A percentile compares a stretch with the other conserved stretches of the same genome.
These are phyloP conservation scores for Cotoneaster glaucophyllus DNA, from an alignment of 306 rosid genomes.

Conservation along the genomic window DNA sequence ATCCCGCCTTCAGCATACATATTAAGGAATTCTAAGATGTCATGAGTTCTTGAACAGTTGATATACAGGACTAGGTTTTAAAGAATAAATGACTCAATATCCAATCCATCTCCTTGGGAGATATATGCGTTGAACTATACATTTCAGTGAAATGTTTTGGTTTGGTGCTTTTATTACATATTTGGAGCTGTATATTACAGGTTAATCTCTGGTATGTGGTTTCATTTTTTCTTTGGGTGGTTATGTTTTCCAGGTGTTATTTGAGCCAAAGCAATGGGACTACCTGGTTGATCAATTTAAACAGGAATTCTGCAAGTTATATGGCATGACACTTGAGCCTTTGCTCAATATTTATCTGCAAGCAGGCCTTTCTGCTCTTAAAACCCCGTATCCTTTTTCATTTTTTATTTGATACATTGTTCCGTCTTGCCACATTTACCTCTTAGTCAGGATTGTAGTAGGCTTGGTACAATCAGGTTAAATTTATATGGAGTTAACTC, in stretches of 20 bases:
- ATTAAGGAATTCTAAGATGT: neutral
- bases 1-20: neutral
- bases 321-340: slow-evolving; percentile 95
- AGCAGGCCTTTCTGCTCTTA: slow-evolving; percentile 94
- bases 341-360: slow-evolving; percentile 84
- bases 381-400: slow-evolving; percentile 80
- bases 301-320: slow-evolving; percentile 95
- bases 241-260: slow-evolving; percentile 59
- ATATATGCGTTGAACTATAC: neutral
- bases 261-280: slow-evolving; percentile 95
- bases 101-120: neutral
- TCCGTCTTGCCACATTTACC: neutral
- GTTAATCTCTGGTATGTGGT: slow-evolving; percentile 12
- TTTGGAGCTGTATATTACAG: neutral
- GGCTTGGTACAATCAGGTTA: neutral
- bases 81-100: neutral
- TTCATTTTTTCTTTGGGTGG: neutral
- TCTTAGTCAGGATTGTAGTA: neutral
- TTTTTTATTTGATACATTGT: neutral
- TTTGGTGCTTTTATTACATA: neutral
- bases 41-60: neutral
- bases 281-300: slow-evolving; percentile 73
- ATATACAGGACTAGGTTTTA: neutral
- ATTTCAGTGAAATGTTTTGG: neutral
- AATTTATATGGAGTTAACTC: neutral